A percentile compares a stretch with the other conserved stretches of the same genome.
These are phyloP conservation scores for Phialemoniopsis sp. DNA, from an alignment of 2,329 filamentous ascomycete species.

Conservation along the genomic window DNA sequence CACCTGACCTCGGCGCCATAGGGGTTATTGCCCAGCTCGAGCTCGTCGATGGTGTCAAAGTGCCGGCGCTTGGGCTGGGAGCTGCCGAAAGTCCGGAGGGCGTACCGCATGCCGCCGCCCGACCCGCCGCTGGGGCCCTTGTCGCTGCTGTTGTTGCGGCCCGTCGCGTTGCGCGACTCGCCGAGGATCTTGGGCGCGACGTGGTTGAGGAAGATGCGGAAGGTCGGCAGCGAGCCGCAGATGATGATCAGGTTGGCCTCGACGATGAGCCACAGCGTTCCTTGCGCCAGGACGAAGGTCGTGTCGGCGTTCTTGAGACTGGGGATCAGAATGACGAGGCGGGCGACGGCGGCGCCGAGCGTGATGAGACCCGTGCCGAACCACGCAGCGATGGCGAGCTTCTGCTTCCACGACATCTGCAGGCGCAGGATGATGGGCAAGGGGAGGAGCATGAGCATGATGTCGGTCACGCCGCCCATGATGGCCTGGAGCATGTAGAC, in stretches of 20 bases:
- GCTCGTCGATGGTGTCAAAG: no score
- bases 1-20: no score
- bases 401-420: constrained; percentile 39
- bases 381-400: constrained; percentile 35
- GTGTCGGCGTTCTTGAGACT: constrained; percentile 18
- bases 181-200: constrained; percentile 26
- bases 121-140: no score
- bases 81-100: no score
- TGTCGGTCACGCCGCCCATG: constrained; percentile 41
- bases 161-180: no score
- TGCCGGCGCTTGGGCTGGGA: no score
- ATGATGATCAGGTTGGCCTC: constrained; percentile 35
- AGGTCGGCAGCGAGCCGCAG: constrained; percentile 32
- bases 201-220: constrained; percentile 32
- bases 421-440: constrained; percentile 40
- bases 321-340: constrained; percentile 18
- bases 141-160: no score
- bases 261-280: constrained; percentile 25
- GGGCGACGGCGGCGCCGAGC: constrained; percentile 24
- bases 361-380: constrained; percentile 37
- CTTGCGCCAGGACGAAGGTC: constrained; percentile 21
- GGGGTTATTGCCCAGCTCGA: no score
- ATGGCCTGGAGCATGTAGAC: constrained; percentile 44
- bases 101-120: no score
- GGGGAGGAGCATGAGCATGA: constrained; percentile 40